Percentiles rank a stretch among this genome's conserved stretches.
phyloP scores from a whole-genome alignment of 441 rosid genomes.

The Raphanus hybrid region DNA sequence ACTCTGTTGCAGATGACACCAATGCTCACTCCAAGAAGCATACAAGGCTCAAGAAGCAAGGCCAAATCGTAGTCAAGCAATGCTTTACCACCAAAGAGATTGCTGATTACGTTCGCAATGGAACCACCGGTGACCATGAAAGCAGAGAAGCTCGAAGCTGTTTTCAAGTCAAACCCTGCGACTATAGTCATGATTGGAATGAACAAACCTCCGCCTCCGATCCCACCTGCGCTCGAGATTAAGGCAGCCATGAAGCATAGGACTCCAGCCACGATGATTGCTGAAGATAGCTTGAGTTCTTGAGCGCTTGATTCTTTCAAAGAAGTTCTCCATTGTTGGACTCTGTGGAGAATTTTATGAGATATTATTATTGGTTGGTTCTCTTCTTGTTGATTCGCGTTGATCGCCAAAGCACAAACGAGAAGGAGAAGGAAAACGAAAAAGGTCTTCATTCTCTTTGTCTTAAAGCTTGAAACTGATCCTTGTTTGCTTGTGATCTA shows the following conservation, averaged over 20 bases:
- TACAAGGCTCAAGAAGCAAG: constrained; percentile 78
- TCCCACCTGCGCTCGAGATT: constrained; percentile 95
- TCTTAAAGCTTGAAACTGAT: constrained; percentile 11
- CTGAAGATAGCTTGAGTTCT: constrained; percentile 46
- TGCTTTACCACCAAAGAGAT: constrained; percentile 50
- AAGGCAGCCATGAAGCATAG: constrained; percentile 73
- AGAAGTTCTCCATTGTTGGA: constrained; percentile 47
- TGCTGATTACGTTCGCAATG: constrained; percentile 67
- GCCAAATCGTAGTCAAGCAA: constrained; percentile 78
- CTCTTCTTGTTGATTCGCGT: constrained; percentile 29
- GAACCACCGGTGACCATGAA: constrained; percentile 99
- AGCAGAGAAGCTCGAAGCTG: constrained; percentile 83
- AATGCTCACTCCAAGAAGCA: constrained; percentile 84
- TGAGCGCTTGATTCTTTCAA: constrained; percentile 38
- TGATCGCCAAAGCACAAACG: constrained; percentile 17
- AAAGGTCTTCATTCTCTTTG: constrained; percentile 34
- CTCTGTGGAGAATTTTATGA: constrained; percentile 26
- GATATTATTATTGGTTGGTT: background rate
- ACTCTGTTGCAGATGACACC: constrained; percentile 82
- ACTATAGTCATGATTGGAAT: constrained; percentile 76
- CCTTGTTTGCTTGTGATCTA: constrained; percentile 28
- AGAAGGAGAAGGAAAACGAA: constrained; percentile 30
- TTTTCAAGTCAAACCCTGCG: constrained; percentile 77
- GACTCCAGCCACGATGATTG: constrained; percentile 52
- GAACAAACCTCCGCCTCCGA: constrained; percentile 90